A percentile compares a stretch with the other conserved stretches of the same genome.
Conservation (phyloP, 768 basidiomycete genomes). For the Xerocomellus intermedius region DNA sequence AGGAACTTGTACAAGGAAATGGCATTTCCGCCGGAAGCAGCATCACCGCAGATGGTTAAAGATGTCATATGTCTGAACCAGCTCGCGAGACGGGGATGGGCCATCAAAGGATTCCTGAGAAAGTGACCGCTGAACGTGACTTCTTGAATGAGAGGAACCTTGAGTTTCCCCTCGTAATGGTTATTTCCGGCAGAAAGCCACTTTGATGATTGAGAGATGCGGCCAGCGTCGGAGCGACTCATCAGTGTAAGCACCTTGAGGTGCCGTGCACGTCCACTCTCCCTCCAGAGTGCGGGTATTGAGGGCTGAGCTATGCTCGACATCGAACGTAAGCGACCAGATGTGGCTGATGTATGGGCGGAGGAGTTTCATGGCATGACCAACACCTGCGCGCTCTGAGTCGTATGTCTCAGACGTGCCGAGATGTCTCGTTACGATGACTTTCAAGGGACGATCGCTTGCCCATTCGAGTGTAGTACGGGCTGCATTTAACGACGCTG, state of each 20-base stretch:
- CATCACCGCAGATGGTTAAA: constrained; percentile 1
- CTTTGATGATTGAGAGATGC: neutral
- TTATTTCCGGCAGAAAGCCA: neutral
- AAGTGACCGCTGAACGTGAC: constrained; percentile 2
- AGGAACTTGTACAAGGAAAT: constrained; percentile 7
- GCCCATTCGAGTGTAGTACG: constrained; percentile 4
- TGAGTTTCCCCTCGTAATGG: constrained; percentile 6
- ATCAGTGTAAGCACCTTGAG: constrained; percentile 3
- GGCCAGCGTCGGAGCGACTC: neutral
- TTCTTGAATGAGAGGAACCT: neutral
- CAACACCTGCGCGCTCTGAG: neutral
- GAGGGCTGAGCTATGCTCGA: constrained; percentile 1
- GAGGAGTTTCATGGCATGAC: neutral
- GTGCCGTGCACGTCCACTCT: neutral
- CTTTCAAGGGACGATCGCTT: neutral
- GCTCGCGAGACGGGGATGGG: neutral
- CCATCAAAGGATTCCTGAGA: constrained; percentile 4
- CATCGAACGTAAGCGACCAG: constrained; percentile 11
- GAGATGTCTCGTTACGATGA: constrained; percentile 5
- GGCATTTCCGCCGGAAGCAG: neutral
- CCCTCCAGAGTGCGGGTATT: constrained; percentile 7
- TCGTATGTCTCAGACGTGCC: neutral
- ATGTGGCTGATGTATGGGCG: neutral
- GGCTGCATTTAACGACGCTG: neutral
- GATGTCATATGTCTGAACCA: constrained; percentile 8